These are phyloP conservation scores for Osmozyma mogii DNA, from an alignment of 805 yeast species.

Conservation along the genomic window DNA sequence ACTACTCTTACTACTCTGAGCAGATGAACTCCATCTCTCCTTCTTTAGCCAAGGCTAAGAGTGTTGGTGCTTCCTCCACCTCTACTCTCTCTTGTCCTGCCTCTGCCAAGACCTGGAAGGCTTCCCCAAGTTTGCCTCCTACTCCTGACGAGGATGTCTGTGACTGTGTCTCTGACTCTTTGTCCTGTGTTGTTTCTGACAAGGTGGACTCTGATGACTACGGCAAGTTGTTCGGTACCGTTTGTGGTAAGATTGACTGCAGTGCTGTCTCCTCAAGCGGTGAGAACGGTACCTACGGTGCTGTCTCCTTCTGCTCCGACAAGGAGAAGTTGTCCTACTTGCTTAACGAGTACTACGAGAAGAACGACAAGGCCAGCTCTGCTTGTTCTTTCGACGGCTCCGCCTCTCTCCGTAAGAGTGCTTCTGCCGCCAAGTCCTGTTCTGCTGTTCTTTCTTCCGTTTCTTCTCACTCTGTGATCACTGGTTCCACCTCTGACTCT, in stretches of 20 bases:
- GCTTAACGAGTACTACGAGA: conserved; percentile 51
- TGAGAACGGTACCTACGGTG: conserved; percentile 60
- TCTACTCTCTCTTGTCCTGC: conserved; percentile 56
- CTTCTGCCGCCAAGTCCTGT: conserved; percentile 25
- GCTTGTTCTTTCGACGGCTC: conserved; percentile 34
- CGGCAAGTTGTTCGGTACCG: conserved; percentile 45
- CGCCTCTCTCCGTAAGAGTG: conserved; percentile 36
- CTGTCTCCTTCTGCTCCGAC: conserved; percentile 62
- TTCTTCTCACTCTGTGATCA: conserved; percentile 10
- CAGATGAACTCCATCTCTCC: conserved; percentile 9
- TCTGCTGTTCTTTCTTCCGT: conserved; percentile 15
- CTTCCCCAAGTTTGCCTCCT: conserved; percentile 66
- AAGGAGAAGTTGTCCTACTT: conserved; percentile 60
- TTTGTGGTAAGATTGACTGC: conserved; percentile 57
- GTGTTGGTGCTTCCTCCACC: conserved; percentile 15
- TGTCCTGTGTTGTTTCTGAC: conserved; percentile 52
- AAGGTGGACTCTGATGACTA: conserved; percentile 51
- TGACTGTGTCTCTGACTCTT: conserved; percentile 50
- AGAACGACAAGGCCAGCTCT: conserved; percentile 5
- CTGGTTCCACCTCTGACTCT: conserved; percentile 5
- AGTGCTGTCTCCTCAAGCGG: conserved; percentile 57
- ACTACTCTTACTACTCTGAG: conserved; percentile 34
- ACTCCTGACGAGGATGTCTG: conserved; percentile 62
- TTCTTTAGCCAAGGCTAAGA: background rate
- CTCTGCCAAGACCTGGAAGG: conserved; percentile 48